phyloP scores from a whole-genome alignment of 441 rosid species.

The Lagerstroemia fauriei region DNA sequence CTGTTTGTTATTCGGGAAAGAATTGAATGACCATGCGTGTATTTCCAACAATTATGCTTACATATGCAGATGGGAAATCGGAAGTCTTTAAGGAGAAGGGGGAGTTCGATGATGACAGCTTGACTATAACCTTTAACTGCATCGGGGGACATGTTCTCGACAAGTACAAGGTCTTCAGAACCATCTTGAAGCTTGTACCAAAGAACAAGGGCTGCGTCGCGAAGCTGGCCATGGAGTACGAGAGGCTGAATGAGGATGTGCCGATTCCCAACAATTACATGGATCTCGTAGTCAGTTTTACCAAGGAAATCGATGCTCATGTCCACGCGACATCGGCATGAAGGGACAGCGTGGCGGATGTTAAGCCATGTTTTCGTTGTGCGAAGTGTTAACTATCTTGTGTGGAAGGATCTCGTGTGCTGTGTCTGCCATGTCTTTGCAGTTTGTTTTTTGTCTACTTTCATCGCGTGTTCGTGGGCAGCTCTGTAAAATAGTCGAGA shows the following conservation, averaged over 20 bases:
- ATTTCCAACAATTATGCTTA: neutral
- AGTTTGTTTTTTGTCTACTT: too few relatives aligned
- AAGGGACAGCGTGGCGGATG: neutral
- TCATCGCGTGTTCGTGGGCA: too few relatives aligned
- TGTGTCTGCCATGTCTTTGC: too few relatives aligned
- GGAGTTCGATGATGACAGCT: slow-evolving; percentile 17
- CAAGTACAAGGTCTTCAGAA: slow-evolving; percentile 21
- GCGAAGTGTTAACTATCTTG: too few relatives aligned
- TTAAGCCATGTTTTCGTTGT: too few relatives aligned
- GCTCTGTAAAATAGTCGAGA: too few relatives aligned
- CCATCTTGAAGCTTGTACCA: slow-evolving; percentile 4
- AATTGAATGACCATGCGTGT: too few relatives aligned
- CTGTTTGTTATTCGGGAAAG: too few relatives aligned
- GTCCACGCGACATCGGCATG: neutral
- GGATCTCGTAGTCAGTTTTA: slow-evolving; percentile 1
- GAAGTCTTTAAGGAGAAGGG: slow-evolving; percentile 15
- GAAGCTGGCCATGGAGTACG: slow-evolving; percentile 9
- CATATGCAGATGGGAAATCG: neutral
- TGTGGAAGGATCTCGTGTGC: too few relatives aligned
- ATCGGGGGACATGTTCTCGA: slow-evolving; percentile 9
- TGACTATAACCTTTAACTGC: slow-evolving; percentile 5
- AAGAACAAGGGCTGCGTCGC: slow-evolving; percentile 5
- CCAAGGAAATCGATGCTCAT: slow-evolving; percentile 18
- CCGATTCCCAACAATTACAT: slow-evolving; percentile 11
- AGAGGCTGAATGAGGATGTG: slow-evolving; percentile 11